These are phyloP conservation scores for Agaricus sinodeliciosus DNA, from an alignment of 768 basidiomycete species.

Conservation along the genomic window DNA sequence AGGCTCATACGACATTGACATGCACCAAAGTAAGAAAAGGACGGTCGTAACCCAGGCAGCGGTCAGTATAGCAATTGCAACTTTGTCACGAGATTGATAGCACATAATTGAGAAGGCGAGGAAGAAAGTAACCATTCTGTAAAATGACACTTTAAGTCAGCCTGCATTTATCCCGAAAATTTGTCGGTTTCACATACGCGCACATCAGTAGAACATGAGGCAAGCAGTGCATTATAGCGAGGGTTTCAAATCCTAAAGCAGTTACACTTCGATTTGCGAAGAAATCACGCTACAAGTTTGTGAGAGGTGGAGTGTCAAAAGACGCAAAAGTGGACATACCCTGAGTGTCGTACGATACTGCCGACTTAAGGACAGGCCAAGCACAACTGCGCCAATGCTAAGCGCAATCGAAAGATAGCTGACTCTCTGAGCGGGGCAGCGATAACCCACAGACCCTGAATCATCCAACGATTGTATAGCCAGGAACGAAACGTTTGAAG, in stretches of 20 bases:
- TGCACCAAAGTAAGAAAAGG: not conserved
- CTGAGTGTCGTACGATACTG: not conserved
- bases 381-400: constrained; percentile 12
- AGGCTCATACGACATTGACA: not conserved
- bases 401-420: constrained; percentile 12
- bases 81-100: not conserved
- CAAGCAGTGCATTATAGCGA: constrained; percentile 11
- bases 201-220: constrained; percentile 12
- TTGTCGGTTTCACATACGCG: constrained; percentile 1
- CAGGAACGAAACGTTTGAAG: constrained; percentile 13
- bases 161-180: not conserved
- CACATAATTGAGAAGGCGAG: constrained; percentile 4
- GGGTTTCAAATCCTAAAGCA: constrained; percentile 7
- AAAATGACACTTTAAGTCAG: not conserved
- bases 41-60: not conserved
- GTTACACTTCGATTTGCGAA: constrained; percentile 7
- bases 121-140: not conserved
- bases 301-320: not conserved
- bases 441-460: not conserved
- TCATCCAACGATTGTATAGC: constrained; percentile 12
- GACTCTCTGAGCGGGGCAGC: constrained; percentile 9
- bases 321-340: not conserved
- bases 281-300: not conserved
- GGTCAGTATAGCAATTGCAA: not conserved
- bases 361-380: constrained; percentile 9